phyloP scores from a whole-genome alignment of 2,329 filamentous ascomycete genomes.

The Colletotrichum coccodes region DNA sequence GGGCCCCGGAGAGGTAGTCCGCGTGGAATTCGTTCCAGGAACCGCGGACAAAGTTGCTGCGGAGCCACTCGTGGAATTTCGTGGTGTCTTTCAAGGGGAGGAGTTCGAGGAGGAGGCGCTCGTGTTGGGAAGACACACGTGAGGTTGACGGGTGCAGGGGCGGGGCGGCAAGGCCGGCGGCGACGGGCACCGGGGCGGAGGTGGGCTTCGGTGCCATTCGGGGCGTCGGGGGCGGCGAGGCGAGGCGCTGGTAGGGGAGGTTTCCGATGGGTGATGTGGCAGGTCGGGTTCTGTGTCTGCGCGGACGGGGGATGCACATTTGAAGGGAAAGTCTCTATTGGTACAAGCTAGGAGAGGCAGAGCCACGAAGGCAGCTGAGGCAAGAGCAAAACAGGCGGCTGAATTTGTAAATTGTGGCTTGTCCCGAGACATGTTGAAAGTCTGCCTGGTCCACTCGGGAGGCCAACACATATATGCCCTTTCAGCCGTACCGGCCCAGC shows the following conservation, averaged over 20 bases:
- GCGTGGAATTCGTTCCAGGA: slow-evolving; percentile 49
- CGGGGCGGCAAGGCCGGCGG: background rate
- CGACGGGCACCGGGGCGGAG: background rate
- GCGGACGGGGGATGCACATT: slow-evolving; percentile 32
- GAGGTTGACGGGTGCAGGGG: background rate
- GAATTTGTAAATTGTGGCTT: background rate
- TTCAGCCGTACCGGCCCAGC: background rate
- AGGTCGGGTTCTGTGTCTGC: slow-evolving; percentile 17
- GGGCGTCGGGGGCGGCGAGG: slow-evolving; percentile 23
- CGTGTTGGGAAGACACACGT: slow-evolving; percentile 43
- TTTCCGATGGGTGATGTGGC: slow-evolving; percentile 11
- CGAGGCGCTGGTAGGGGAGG: slow-evolving; percentile 19
- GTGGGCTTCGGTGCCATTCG: slow-evolving; percentile 20
- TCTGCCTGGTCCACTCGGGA: background rate
- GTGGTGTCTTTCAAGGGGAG: slow-evolving; percentile 46
- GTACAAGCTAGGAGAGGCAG: background rate
- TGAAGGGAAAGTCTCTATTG: background rate
- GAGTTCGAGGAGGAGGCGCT: slow-evolving; percentile 51
- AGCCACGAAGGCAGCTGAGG: background rate
- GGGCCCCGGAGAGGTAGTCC: slow-evolving; percentile 41
- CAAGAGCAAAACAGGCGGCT: too few relatives aligned
- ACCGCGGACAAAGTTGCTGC: slow-evolving; percentile 42
- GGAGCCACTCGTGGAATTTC: slow-evolving; percentile 49
- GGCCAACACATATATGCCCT: background rate
- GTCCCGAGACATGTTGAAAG: background rate